phyloP scores from a whole-genome alignment of 192 early-diverging fungal species.

The Backusella circina region DNA sequence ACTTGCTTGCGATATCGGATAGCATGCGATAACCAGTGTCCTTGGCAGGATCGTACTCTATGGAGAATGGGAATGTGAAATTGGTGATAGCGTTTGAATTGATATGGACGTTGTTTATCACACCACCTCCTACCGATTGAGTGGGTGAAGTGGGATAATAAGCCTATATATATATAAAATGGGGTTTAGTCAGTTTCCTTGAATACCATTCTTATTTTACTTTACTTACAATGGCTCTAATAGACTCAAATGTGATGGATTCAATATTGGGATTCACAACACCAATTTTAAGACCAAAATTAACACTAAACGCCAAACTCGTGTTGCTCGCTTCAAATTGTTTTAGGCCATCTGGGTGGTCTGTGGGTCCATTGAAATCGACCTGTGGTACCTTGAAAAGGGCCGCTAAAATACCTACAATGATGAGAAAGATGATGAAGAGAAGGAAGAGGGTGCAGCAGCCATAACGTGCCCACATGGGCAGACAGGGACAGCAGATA shows the following conservation, averaged over 20 bases:
- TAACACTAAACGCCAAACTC: constrained; percentile 7
- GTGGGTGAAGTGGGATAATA: constrained; percentile 13
- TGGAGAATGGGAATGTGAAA: constrained; percentile 46
- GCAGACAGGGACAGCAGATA: constrained; percentile 21
- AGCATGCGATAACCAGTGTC: constrained; percentile 37
- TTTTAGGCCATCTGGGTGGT: constrained; percentile 4
- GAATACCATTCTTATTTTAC: too few relatives aligned
- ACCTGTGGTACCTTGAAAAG: constrained; percentile 31
- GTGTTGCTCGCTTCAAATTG: constrained; percentile 2
- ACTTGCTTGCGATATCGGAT: constrained; percentile 39
- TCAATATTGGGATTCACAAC: constrained; percentile 29
- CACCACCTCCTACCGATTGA: constrained; percentile 44
- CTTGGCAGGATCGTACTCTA: constrained; percentile 34
- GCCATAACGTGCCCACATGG: constrained; percentile 21
- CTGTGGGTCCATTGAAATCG: constrained; percentile 18
- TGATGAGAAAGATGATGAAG: constrained; percentile 6
- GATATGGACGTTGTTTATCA: constrained; percentile 37
- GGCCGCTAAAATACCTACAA: constrained; percentile 22
- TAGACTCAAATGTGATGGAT: constrained; percentile 18
- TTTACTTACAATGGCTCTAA: constrained; percentile 25
- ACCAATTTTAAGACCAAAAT: constrained; percentile 22
- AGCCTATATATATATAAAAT: constrained; percentile 17
- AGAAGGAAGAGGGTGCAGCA: constrained; percentile 12
- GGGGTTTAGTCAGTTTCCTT: too few relatives aligned
- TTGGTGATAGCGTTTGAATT: constrained; percentile 31